Evolutionary conservation across 495 filamentous ascomycete genomes (phyloP).

Genomic region (Penicillium simplicissimum): DNA sequence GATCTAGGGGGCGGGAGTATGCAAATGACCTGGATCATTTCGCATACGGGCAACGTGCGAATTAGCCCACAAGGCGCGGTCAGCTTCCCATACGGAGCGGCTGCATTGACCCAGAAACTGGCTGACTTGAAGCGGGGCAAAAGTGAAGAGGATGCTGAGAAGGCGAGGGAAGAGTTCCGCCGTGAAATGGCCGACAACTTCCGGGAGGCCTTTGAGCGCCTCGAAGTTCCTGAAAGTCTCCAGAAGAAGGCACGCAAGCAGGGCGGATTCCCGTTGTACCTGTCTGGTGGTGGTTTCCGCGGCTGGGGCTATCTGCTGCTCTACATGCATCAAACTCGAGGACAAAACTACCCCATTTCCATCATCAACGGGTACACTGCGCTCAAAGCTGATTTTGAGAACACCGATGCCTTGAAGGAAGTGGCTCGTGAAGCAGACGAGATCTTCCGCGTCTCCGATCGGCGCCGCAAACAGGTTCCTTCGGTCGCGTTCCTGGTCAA

Average conservation of each 20-base stretch:
- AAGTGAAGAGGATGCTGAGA: slow-evolving; percentile 28
- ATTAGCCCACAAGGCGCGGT: slow-evolving; percentile 50
- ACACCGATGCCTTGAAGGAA: slow-evolving; percentile 58
- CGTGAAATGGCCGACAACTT: slow-evolving; percentile 61
- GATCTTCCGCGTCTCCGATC: slow-evolving; percentile 82
- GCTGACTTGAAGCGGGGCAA: slow-evolving; percentile 48
- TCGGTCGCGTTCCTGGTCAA: slow-evolving; percentile 79
- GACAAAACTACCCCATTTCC: slow-evolving; percentile 79
- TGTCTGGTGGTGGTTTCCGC: slow-evolving; percentile 88
- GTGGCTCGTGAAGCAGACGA: slow-evolving; percentile 44
- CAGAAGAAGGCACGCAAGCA: slow-evolving; percentile 37
- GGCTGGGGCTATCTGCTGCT: slow-evolving; percentile 83
- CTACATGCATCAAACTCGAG: slow-evolving; percentile 60
- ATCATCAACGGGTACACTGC: slow-evolving; percentile 81
- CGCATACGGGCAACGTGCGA: slow-evolving; percentile 50
- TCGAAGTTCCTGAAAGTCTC: slow-evolving; percentile 57
- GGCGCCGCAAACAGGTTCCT: slow-evolving; percentile 77
- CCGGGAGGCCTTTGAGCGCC: slow-evolving; percentile 56
- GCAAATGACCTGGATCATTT: slow-evolving; percentile 83
- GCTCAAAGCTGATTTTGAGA: slow-evolving; percentile 57
- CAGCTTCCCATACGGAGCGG: slow-evolving; percentile 83
- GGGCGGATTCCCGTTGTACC: slow-evolving; percentile 67
- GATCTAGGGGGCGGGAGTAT: slow-evolving; percentile 90
- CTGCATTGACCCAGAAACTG: slow-evolving; percentile 65
- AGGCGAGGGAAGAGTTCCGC: slow-evolving; percentile 45